Base-by-base conservation (phyloP, 1,284 basidiomycete genomes). In the Filobasidium uniguttulatum region DNA sequence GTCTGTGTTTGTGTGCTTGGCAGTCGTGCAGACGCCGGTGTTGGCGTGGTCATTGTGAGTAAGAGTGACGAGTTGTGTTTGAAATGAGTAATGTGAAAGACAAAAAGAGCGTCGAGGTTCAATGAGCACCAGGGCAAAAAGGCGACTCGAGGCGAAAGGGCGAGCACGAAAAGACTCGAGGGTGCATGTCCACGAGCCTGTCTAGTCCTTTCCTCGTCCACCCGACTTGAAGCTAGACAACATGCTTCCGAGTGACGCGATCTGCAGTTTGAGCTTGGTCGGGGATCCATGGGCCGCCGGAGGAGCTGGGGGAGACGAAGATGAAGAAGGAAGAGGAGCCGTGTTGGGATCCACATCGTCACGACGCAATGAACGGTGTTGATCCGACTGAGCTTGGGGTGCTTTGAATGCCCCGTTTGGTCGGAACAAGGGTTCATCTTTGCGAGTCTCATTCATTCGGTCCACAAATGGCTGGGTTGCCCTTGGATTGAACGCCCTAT, bases 211-310 rank as follows among this genome's bases (percentile, higher is more conserved):
- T 9, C 33, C 49, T 26, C 44, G 44, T 17, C 36, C 19, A 22
- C 31, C 34, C 20, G 49, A 63, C 62, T 69, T 69, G 35, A 69
- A 56, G 15, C 67, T 64, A 25, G 60, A 62, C 26, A 69, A 56
- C 66, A 69, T 69, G 61, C 67, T 69, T 20, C 65, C 64, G 15
- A 69, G 53, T 31, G 60, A 61, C 52, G 54, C 54, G 14, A 67
- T 67, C 54, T 69, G 67, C 45, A 28, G 26, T 40, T 45, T 45
- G 31, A 52, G 50, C 37, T 52, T 52, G 30, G 50, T 30, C 7
- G 50, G 50, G 22, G 44, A 28, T 17, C 22, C 30, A 36, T 46
- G n/a, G 36, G 22, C 33, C 45, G 2, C 34, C 22, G 9, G 34
- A 37, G 2, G 23, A 19, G 3, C 38, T 36, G 23, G 14, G 36